These are phyloP conservation scores for Hansenula lynferdii DNA, from an alignment of 1,139 yeast genomes.

Conservation along the genomic window DNA sequence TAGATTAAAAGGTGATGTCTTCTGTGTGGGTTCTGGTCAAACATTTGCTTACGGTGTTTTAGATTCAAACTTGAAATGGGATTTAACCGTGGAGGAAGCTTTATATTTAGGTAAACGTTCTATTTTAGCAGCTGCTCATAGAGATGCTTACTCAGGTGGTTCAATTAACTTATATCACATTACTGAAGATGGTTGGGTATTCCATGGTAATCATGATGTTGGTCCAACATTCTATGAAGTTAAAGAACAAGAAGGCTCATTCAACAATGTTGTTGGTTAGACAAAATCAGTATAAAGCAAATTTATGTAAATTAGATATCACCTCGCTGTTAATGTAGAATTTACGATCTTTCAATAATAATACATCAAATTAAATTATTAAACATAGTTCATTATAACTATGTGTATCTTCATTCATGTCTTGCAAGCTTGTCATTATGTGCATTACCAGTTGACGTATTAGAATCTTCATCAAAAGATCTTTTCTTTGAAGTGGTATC, in stretches of 20 bases:
- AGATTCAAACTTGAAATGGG: constrained; percentile 90
- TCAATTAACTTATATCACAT: constrained; percentile 90
- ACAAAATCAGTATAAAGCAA: neutral
- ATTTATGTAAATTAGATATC: constrained; percentile 1
- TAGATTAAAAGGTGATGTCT: constrained; percentile 87
- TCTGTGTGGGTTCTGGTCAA: constrained; percentile 99
- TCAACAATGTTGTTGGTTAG: constrained; percentile 77
- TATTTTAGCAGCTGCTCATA: constrained; percentile 94
- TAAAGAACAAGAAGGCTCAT: constrained; percentile 83
- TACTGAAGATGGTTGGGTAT: constrained; percentile 90
- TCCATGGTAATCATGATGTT: constrained; percentile 93
- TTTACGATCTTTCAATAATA: constrained; percentile 1
- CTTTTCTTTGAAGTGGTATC: constrained; percentile 7
- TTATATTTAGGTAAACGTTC: constrained; percentile 92
- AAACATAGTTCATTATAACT: neutral
- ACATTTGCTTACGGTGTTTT: constrained; percentile 99
- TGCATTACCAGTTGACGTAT: constrained; percentile 6
- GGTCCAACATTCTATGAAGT: constrained; percentile 91
- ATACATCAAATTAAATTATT: neutral
- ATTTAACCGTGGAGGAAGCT: constrained; percentile 87
- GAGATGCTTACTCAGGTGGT: constrained; percentile 99
- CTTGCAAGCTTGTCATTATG: constrained; percentile 7
- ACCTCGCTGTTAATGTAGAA: too few relatives aligned
- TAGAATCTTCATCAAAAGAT: constrained; percentile 12
- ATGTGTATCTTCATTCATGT: neutral